A percentile compares a stretch with the other conserved stretches of the same genome.
These are phyloP conservation scores for Xylaria venustula DNA, from an alignment of 495 filamentous ascomycete species.

Conservation along the genomic window DNA sequence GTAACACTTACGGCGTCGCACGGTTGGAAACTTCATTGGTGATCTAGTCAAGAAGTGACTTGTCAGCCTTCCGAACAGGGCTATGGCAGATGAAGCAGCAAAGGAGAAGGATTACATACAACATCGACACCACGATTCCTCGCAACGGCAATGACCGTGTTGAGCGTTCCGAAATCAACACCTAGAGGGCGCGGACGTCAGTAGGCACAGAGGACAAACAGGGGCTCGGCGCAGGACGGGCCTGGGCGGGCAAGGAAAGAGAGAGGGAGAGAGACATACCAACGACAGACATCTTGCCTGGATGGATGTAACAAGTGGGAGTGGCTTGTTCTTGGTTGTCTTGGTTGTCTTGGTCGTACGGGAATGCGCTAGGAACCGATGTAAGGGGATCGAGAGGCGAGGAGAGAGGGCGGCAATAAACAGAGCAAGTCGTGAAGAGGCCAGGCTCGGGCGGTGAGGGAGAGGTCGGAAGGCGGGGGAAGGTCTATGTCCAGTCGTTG, in stretches of 20 bases:
- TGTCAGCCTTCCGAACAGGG: conserved; percentile 19
- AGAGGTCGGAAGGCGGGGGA: neutral
- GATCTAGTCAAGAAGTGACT: conserved; percentile 56
- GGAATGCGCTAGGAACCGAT: neutral
- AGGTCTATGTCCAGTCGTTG: neutral
- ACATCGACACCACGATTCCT: conserved; percentile 98
- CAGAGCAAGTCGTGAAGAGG: neutral
- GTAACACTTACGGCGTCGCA: conserved; percentile 81
- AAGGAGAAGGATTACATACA: conserved; percentile 60
- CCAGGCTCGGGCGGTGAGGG: neutral
- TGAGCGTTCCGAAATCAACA: conserved; percentile 94
- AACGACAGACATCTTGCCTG: conserved; percentile 48
- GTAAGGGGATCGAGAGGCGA: neutral
- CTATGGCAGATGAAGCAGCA: neutral
- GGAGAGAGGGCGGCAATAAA: neutral
- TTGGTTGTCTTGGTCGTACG: neutral
- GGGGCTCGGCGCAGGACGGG: too few relatives aligned
- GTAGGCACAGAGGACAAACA: conserved; percentile 3
- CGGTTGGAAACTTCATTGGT: conserved; percentile 99
- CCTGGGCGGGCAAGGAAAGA: too few relatives aligned
- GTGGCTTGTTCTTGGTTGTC: too few relatives aligned
- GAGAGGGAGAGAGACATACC: conserved; percentile 20
- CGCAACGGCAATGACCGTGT: conserved; percentile 96
- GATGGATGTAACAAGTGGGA: neutral
- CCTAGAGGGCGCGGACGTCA: conserved; percentile 41